Evolutionary conservation across 2,329 filamentous ascomycete genomes (phyloP).

Genomic region (Apiospora rasikravindrae): DNA sequence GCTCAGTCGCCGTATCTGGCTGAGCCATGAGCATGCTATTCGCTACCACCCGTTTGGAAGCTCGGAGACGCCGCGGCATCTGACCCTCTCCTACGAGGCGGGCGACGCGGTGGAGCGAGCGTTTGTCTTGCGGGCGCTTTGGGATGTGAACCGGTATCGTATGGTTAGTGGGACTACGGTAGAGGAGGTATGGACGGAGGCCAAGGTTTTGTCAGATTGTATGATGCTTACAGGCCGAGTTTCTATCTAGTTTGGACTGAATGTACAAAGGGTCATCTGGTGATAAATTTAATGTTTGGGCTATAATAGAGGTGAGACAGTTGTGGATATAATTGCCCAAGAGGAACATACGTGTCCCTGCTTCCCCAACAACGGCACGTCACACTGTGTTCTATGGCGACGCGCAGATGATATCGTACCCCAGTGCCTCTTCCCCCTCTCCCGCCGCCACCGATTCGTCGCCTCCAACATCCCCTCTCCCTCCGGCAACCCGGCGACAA

Average conservation of each 20-base stretch:
- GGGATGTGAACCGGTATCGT: not conserved
- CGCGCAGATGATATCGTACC: constrained; percentile 29
- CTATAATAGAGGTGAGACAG: not conserved
- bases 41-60: not conserved
- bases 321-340: no score
- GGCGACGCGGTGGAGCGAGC: not conserved
- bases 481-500: constrained; percentile 28
- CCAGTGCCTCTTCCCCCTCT: constrained; percentile 41
- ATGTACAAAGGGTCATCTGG: not conserved
- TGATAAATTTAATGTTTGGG: no score
- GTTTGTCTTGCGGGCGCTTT: not conserved
- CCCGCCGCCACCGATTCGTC: constrained; percentile 42
- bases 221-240: not conserved
- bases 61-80: not conserved
- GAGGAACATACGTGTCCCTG: rapidly evolving
- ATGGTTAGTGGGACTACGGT: not conserved
- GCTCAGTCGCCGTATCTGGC: not conserved
- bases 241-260: not conserved
- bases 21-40: not conserved
- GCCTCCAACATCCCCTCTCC: constrained; percentile 38
- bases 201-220: not conserved
- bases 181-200: not conserved
- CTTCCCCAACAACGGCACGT: constrained; percentile 1
- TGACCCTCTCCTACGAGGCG: not conserved
- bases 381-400: constrained; percentile 26